These are phyloP conservation scores for Chaetomiaceae sp. DNA, from an alignment of 2,329 filamentous ascomycete genomes.

Conservation along the genomic window DNA sequence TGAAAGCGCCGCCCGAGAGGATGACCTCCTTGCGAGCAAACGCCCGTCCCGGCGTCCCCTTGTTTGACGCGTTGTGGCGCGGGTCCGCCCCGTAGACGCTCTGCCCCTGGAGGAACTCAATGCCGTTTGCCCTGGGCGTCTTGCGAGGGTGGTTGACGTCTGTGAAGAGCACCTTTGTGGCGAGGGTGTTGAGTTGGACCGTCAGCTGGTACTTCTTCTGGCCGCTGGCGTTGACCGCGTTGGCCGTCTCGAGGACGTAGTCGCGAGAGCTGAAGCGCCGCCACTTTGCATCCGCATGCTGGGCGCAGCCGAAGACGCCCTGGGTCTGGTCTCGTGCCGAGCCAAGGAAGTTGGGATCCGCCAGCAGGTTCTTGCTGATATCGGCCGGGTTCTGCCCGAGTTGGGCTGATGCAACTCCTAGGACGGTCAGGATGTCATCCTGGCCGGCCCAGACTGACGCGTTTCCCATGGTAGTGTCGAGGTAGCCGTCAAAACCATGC, in stretches of 20 bases:
- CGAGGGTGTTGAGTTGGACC: conserved; percentile 30
- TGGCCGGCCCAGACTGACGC: conserved; percentile 7
- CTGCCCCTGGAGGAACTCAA: conserved; percentile 32
- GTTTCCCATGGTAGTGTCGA: conserved; percentile 27
- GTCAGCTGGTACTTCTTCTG: conserved; percentile 22
- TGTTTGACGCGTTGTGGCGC: conserved; percentile 29
- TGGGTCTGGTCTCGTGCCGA: conserved; percentile 27
- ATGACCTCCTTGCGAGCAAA: conserved; percentile 43
- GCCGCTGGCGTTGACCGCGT: conserved; percentile 24
- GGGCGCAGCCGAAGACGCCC: conserved; percentile 27
- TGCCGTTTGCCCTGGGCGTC: conserved; percentile 31
- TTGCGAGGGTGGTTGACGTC: conserved; percentile 23
- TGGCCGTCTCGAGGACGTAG: conserved; percentile 24
- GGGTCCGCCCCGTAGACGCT: conserved; percentile 35
- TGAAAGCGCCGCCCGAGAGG: conserved; percentile 45
- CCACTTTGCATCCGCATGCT: conserved; percentile 19
- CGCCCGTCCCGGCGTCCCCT: conserved; percentile 27
- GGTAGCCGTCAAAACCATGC: conserved; percentile 41
- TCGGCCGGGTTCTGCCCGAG: conserved; percentile 17
- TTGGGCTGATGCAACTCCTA: conserved; percentile 7
- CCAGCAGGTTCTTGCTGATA: conserved; percentile 16
- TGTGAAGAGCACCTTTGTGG: conserved; percentile 38
- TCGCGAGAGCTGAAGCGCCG: conserved; percentile 24
- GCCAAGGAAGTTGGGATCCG: conserved; percentile 24
- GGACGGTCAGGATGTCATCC: conserved; percentile 9